phyloP scores from a whole-genome alignment of 768 basidiomycete species.

The Filobasidium wieringae region DNA sequence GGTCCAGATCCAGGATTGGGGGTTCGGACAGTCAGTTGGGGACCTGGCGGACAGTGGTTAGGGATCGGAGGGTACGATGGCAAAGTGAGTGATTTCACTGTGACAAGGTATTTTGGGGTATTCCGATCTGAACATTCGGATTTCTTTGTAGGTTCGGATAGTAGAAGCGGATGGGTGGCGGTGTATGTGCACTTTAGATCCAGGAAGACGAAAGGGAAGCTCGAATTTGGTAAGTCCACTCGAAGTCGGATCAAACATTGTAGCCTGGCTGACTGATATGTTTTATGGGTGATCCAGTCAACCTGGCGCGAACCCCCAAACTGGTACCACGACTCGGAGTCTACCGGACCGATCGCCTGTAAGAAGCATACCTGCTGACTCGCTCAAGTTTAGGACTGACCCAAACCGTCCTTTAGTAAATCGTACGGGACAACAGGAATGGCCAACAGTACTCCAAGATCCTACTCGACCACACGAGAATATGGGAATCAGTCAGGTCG shows the following conservation, averaged over 20 bases:
- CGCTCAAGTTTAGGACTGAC: too few species aligned
- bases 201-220: constrained; percentile 7
- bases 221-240: constrained; percentile 18
- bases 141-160: constrained; percentile 16
- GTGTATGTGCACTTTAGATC: constrained; percentile 24
- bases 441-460: background rate
- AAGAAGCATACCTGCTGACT: too few species aligned
- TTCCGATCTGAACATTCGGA: background rate
- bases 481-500: constrained; percentile 57
- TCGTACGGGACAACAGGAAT: background rate
- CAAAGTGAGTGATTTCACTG: constrained; percentile 46
- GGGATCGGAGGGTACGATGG: constrained; percentile 82
- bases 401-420: too few species aligned
- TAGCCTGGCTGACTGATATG: background rate
- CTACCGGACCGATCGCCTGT: constrained; percentile 78
- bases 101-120: background rate
- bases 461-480: background rate
- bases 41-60: constrained; percentile 70
- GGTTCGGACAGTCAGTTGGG: constrained; percentile 67
- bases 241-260: background rate
- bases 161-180: constrained; percentile 35
- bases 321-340: constrained; percentile 77
- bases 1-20: constrained; percentile 66
- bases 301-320: constrained; percentile 75
- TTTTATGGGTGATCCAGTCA: constrained; percentile 46